Evolutionary conservation across 2,329 filamentous ascomycete genomes (phyloP).

Genomic region (Falciphora oryzae): DNA sequence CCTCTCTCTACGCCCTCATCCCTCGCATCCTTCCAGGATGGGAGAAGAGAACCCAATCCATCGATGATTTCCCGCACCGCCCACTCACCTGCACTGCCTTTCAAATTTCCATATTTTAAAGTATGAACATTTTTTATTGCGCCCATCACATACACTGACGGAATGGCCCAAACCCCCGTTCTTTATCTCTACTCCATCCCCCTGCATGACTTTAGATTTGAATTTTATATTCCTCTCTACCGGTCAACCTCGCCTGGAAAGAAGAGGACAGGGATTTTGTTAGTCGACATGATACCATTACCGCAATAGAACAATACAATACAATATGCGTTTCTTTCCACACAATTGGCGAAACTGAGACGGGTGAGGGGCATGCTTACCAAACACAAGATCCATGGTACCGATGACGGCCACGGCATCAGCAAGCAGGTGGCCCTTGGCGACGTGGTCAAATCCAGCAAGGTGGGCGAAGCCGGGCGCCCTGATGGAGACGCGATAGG

Average conservation of each 20-base stretch:
- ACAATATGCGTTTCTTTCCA: neutral
- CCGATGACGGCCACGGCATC: constrained; percentile 95
- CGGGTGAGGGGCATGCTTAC: constrained; percentile 39
- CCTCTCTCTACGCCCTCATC: neutral
- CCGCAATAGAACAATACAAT: constrained; percentile 27
- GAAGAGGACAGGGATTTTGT: neutral
- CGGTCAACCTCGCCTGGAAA: constrained; percentile 55
- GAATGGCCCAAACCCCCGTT: neutral
- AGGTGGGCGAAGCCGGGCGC: constrained; percentile 96
- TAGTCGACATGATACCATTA: neutral
- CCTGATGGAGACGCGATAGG: constrained; percentile 95
- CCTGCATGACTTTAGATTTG: neutral
- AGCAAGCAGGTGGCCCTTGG: constrained; percentile 85
- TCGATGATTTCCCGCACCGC: constrained; percentile 8
- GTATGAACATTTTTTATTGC: constrained; percentile 1
- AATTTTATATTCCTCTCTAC: constrained; percentile 23
- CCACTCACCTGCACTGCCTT: neutral
- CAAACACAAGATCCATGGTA: constrained; percentile 86
- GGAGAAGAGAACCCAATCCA: neutral
- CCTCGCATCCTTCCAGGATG: neutral
- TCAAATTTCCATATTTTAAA: neutral
- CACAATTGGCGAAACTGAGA: neutral
- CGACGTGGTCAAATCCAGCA: constrained; percentile 88
- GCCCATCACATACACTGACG: neutral
- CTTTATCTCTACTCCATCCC: neutral